Percentiles rank a stretch among this genome's conserved stretches.
These are phyloP conservation scores for Neurospora pannonica DNA, from an alignment of 495 filamentous ascomycete species.

Conservation along the genomic window DNA sequence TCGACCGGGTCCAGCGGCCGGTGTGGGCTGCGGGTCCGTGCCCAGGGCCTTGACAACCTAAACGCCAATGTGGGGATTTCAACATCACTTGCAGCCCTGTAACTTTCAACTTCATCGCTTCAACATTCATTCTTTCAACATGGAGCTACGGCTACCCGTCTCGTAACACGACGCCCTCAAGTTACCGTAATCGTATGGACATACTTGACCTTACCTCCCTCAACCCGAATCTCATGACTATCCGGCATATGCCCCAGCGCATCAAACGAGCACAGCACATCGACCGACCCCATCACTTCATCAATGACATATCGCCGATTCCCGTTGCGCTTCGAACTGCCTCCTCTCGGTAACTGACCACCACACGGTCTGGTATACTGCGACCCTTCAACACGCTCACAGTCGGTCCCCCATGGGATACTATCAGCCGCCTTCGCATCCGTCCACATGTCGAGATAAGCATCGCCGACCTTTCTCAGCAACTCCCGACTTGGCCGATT, in stretches of 20 bases:
- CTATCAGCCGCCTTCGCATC: conserved; percentile 32
- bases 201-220: conserved; percentile 37
- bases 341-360: conserved; percentile 27
- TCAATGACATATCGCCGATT: conserved; percentile 43
- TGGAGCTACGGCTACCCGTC: not conserved
- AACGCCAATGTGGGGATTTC: not conserved
- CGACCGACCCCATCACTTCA: conserved; percentile 35
- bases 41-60: not conserved
- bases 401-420: conserved; percentile 39
- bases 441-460: conserved; percentile 43
- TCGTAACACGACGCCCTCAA: not conserved
- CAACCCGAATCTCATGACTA: conserved; percentile 37
- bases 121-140: not conserved
- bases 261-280: conserved; percentile 40
- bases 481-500: conserved; percentile 24
- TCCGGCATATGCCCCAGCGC: conserved; percentile 34
- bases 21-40: not conserved
- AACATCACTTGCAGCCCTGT: not conserved
- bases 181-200: conserved; percentile 31
- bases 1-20: not conserved
- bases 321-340: conserved; percentile 28
- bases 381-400: conserved; percentile 38
- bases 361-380: conserved; percentile 31
- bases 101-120: not conserved
- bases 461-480: conserved; percentile 35